Percentiles rank a stretch among this genome's conserved stretches.
phyloP scores from a whole-genome alignment of 805 yeast genomes.

The Torulaspora quercuum region DNA sequence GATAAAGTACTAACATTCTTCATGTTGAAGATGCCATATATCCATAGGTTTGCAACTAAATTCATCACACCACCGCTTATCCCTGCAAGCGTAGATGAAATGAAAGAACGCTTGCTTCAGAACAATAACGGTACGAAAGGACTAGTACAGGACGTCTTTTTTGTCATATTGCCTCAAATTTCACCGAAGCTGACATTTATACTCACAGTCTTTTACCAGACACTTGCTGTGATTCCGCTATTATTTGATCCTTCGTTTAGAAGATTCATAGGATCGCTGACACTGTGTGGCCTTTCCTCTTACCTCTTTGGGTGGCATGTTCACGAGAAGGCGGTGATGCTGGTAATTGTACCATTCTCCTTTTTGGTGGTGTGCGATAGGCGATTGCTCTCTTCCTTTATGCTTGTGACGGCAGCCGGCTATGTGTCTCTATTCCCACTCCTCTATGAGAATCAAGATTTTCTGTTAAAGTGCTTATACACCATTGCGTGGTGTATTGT shows the following conservation, averaged over 20 bases:
- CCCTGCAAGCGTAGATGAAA: conserved; percentile 32
- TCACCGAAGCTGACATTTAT: conserved; percentile 73
- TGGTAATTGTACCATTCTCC: conserved; percentile 83
- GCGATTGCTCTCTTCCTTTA: conserved; percentile 66
- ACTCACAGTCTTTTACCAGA: conserved; percentile 80
- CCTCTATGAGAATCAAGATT: conserved; percentile 73
- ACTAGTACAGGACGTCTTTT: conserved; percentile 84
- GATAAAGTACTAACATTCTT: conserved; percentile 64
- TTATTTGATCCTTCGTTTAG: conserved; percentile 68
- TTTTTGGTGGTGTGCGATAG: conserved; percentile 70
- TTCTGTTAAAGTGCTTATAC: conserved; percentile 69
- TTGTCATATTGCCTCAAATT: conserved; percentile 75
- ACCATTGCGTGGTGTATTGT: conserved; percentile 84
- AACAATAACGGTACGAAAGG: conserved; percentile 68
- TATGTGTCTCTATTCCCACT: conserved; percentile 87
- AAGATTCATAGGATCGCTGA: conserved; percentile 77
- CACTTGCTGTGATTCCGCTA: conserved; percentile 69
- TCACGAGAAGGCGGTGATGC: conserved; percentile 93
- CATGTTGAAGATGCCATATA: conserved; percentile 40
- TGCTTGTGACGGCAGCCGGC: conserved; percentile 72
- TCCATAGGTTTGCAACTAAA: conserved; percentile 42
- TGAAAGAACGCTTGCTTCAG: conserved; percentile 32
- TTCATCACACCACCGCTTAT: conserved; percentile 35
- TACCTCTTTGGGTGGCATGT: conserved; percentile 98
- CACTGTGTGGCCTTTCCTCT: conserved; percentile 87